Percentiles rank a stretch among this genome's conserved stretches.
These are phyloP conservation scores for Daldinia childiae DNA, from an alignment of 495 filamentous ascomycete species.

Conservation along the genomic window DNA sequence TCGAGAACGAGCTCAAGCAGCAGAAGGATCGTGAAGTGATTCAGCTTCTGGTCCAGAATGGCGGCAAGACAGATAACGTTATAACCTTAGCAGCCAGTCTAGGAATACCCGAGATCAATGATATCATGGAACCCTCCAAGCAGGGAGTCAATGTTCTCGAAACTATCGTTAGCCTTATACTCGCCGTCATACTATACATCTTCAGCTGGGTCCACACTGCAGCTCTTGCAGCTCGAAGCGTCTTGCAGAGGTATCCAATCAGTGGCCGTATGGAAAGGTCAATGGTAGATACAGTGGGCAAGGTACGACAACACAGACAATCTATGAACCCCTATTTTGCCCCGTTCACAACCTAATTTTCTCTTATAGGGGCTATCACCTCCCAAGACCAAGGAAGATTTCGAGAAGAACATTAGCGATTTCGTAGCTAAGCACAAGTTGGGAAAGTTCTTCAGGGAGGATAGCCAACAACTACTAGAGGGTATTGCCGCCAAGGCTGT, in stretches of 20 bases:
- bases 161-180: slow-evolving; percentile 11
- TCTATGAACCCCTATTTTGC: not conserved
- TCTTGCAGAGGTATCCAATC: slow-evolving; percentile 30
- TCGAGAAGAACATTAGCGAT: slow-evolving; percentile 27
- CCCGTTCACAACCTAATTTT: slow-evolving; percentile 1
- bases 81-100: not conserved
- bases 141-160: not conserved
- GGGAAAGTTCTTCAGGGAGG: slow-evolving; percentile 25
- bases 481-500: slow-evolving; percentile 26
- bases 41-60: slow-evolving; percentile 23
- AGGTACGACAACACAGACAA: not conserved
- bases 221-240: not conserved
- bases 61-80: slow-evolving; percentile 19
- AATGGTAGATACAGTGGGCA: slow-evolving; percentile 1
- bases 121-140: slow-evolving; percentile 7
- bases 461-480: slow-evolving; percentile 20
- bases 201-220: slow-evolving; percentile 23
- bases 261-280: slow-evolving; percentile 2
- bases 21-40: slow-evolving; percentile 24
- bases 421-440: slow-evolving; percentile 28
- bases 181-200: slow-evolving; percentile 24
- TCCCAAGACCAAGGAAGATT: slow-evolving; percentile 30
- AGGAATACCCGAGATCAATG: slow-evolving; percentile 14
- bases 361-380: slow-evolving; percentile 4
- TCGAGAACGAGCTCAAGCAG: slow-evolving; percentile 33